Percentiles rank a stretch among this genome's conserved stretches.
Conservation (phyloP, 1,139 yeast species). For the Lodderomyces theae region DNA sequence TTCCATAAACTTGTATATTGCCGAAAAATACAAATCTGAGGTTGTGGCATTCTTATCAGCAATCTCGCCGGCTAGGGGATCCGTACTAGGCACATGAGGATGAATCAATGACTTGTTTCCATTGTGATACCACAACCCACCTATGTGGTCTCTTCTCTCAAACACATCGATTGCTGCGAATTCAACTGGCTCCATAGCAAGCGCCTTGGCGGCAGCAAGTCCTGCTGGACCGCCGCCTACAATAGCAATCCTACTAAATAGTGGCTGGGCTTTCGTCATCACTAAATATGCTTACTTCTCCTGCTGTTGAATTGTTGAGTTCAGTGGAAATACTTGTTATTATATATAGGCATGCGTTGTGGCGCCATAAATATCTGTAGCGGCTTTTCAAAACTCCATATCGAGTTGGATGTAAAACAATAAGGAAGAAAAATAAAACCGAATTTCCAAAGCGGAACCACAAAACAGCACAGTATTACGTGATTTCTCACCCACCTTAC, state of each 20-base stretch:
- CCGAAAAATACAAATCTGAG: slow-evolving; percentile 29
- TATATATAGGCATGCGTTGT: too few relatives aligned
- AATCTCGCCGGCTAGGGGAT: slow-evolving; percentile 16
- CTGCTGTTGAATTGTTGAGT: neutral
- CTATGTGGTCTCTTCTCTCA: slow-evolving; percentile 41
- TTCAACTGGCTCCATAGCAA: slow-evolving; percentile 36
- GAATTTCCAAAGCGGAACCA: neutral
- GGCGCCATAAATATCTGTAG: neutral
- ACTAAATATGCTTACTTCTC: too few relatives aligned
- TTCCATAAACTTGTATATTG: slow-evolving; percentile 48
- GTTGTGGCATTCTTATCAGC: slow-evolving; percentile 10
- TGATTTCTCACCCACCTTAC: neutral
- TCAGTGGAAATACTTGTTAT: too few relatives aligned
- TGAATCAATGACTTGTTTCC: slow-evolving; percentile 22
- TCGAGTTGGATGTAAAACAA: neutral
- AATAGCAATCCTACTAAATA: slow-evolving; percentile 35
- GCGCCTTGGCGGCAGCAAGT: slow-evolving; percentile 46
- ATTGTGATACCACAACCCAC: slow-evolving; percentile 51
- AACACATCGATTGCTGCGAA: slow-evolving; percentile 37
- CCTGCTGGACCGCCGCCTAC: slow-evolving; percentile 57
- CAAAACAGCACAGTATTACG: neutral
- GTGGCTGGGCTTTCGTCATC: slow-evolving; percentile 14
- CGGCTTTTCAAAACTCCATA: neutral
- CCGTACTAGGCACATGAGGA: slow-evolving; percentile 26
- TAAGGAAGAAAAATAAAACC: neutral